phyloP scores from a whole-genome alignment of 2,329 filamentous ascomycete genomes.

The Dothistroma septosporum region DNA sequence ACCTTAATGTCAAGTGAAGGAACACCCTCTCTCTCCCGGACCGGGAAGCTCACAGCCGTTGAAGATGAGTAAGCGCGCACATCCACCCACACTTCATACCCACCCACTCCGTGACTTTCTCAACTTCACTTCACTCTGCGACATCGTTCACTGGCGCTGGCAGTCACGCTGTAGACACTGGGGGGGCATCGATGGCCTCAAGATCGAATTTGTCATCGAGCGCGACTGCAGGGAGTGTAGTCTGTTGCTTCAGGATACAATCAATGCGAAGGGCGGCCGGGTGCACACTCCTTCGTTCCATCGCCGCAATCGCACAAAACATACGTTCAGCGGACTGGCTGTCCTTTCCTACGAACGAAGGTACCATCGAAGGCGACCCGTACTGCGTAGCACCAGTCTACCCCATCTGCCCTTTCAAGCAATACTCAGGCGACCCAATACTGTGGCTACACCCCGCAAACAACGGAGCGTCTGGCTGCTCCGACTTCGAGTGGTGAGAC shows the following conservation, averaged over 20 bases:
- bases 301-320: background rate
- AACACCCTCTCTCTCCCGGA: too few species aligned
- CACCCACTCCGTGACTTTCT: too few species aligned
- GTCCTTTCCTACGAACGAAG: conserved; percentile 7
- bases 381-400: conserved; percentile 29
- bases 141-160: conserved; percentile 52
- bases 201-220: conserved; percentile 52
- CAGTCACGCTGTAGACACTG: conserved; percentile 56
- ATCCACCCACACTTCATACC: too few species aligned
- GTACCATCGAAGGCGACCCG: conserved; percentile 25
- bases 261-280: conserved; percentile 48
- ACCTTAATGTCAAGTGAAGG: too few species aligned
- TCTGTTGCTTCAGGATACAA: conserved; percentile 53
- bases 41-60: too few species aligned
- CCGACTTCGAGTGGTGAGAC: too few species aligned
- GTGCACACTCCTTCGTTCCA: conserved; percentile 43
- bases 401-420: conserved; percentile 29
- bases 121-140: too few species aligned
- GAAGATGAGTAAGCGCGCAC: too few species aligned
- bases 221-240: conserved; percentile 54
- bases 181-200: conserved; percentile 58
- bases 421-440: conserved; percentile 28
- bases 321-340: conserved; percentile 6
- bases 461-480: conserved; percentile 31
- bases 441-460: conserved; percentile 20